Base-by-base conservation (phyloP, 345 rosid genomes). In the Sisymbrium irio region DNA sequence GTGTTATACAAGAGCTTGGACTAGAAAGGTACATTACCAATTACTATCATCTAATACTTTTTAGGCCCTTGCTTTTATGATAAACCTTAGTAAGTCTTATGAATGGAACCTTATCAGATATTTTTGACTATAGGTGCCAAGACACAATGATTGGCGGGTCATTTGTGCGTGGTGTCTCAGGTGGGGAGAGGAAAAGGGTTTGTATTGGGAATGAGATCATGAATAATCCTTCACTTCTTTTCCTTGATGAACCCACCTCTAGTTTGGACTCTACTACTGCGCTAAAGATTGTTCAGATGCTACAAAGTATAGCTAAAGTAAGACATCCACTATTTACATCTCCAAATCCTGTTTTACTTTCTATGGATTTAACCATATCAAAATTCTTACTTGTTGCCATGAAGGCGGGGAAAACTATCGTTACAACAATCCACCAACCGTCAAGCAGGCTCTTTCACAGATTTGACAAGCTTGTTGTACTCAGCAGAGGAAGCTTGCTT, bases 211-310 rank as follows among this genome's bases (percentile, higher is more conserved):
- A 81, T 50, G 98, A 94, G 84, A 91, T 94, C 61, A 81, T 94
- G 65, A 86, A 81, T 82, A 94, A 94, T 75, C 98, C 98, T 58
- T 89, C 97, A 44, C 84, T 94, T 79, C 78, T 94, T 70, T 82
- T 94, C 68, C 98, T 94, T 54, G 98, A 94, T 73, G 98, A 94
- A 82, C 97, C 98, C 17, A 94, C 98, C 39, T 91, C 98, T 1
- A 89, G 96, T 41, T 80, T 94, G 83, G 98, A 94, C 66, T 94
- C 98, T 63, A 89, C 98, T 6, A 94, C 98, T 17, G 98, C 98
- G 46, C 65, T 94, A 42, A 88, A 87, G 78, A 89, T 74, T 8
- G 87, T 91, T 69, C 96, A 91, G 78, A 80, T 87, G 85, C 69
- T 91, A 70, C 95, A 88, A 37, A 91, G 84, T 78, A 88, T 94